phyloP scores from a whole-genome alignment of 345 rosid genomes.

The Hibiscus syriacus region DNA sequence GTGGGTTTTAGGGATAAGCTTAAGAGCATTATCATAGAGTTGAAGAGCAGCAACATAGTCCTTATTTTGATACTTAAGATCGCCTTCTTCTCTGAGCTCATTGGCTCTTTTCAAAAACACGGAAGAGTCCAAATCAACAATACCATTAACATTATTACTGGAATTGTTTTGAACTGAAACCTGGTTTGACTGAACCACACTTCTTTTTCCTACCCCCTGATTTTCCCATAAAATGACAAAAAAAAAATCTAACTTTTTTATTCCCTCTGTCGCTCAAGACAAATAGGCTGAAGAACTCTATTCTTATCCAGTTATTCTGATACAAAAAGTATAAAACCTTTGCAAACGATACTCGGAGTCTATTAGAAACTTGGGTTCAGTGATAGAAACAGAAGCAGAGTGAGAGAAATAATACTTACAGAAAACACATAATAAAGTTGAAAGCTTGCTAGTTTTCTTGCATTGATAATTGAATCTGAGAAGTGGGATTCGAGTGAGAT shows the following conservation, averaged over 20 bases:
- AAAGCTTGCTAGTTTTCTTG: not conserved
- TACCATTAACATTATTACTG: not conserved
- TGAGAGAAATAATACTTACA: not conserved
- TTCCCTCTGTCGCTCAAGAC: not conserved
- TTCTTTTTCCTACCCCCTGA: not conserved
- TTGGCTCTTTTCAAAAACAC: not conserved
- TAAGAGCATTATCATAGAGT: not conserved
- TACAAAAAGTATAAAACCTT: not conserved
- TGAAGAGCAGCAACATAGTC: not conserved
- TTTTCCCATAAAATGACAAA: not conserved
- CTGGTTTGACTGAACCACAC: not conserved
- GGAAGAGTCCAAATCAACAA: not conserved
- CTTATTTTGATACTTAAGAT: not conserved
- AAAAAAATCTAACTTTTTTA: not conserved
- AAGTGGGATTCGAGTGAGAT: not conserved
- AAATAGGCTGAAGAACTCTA: not conserved
- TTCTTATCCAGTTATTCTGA: not conserved
- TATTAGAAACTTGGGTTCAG: not conserved
- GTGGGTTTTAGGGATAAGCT: not conserved
- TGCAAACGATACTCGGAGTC: not conserved
- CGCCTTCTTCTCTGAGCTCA: not conserved
- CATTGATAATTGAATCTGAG: not conserved
- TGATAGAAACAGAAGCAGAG: not conserved
- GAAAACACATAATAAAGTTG: not conserved
- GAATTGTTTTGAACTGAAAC: not conserved